A percentile compares a stretch with the other conserved stretches of the same genome.
Conservation (phyloP, 2,329 filamentous ascomycete genomes). For the Fusarium xylarioides region DNA sequence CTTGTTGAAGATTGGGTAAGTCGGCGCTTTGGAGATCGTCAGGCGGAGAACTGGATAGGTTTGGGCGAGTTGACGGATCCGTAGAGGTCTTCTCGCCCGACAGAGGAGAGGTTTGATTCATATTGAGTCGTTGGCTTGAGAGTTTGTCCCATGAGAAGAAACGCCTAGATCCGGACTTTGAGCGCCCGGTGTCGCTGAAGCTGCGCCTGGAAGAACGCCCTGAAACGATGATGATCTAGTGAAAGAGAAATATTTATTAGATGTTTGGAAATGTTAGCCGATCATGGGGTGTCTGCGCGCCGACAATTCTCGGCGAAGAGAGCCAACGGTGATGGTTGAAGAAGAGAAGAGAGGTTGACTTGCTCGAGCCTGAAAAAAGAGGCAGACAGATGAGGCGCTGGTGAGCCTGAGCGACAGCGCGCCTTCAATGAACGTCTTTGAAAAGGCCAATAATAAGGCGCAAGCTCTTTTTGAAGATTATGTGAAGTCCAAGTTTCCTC, state of each 20-base stretch:
- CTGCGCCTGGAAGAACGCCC: not conserved
- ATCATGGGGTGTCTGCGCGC: not conserved
- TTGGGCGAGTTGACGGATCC: not conserved
- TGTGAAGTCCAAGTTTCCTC: not conserved
- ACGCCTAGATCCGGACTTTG: not conserved
- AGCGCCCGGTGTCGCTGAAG: not conserved
- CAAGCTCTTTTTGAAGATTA: not conserved
- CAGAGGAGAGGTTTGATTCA: not conserved
- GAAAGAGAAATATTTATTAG: not conserved
- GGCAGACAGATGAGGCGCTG: not conserved
- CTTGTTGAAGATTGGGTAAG: not conserved
- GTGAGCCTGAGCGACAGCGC: not conserved
- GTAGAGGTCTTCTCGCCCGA: not conserved
- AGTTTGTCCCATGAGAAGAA: not conserved
- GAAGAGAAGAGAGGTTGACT: not conserved
- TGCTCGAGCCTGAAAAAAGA: constrained; percentile 3
- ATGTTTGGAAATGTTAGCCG: too few relatives aligned
- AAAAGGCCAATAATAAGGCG: too few relatives aligned
- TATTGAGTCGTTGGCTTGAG: not conserved
- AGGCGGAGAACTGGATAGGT: not conserved
- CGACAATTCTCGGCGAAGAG: not conserved
- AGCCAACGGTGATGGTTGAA: not conserved
- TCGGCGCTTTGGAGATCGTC: not conserved
- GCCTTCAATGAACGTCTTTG: not conserved
- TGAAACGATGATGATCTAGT: not conserved